A percentile compares a stretch with the other conserved stretches of the same genome.
Evolutionary conservation across 2,329 filamentous ascomycete genomes (phyloP).

Genomic region (Calonectria multiphialidica): DNA sequence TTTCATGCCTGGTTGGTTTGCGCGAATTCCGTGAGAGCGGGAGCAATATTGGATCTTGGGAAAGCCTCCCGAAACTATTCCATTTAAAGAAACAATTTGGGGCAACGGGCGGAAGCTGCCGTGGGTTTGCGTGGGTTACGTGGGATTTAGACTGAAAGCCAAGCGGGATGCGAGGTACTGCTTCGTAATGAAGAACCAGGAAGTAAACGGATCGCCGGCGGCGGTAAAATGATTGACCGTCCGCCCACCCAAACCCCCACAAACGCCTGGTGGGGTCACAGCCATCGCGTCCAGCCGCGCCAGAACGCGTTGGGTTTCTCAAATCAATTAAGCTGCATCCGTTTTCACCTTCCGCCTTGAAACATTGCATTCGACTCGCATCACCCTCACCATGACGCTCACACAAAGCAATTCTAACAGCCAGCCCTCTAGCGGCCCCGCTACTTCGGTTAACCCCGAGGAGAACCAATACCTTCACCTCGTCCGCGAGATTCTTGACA

Average conservation of each 20-base stretch:
- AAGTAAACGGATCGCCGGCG: not conserved
- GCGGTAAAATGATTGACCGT: conserved; percentile 20
- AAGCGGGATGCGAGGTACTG: not conserved
- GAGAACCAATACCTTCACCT: conserved; percentile 95
- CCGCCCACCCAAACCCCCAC: not conserved
- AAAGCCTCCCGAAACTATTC: conserved; percentile 14
- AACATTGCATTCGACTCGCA: not conserved
- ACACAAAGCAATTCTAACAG: conserved; percentile 22
- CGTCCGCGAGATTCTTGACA: conserved; percentile 83
- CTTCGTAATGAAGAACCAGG: conserved; percentile 6
- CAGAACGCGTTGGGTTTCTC: conserved; percentile 13
- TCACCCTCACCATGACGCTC: conserved; percentile 32
- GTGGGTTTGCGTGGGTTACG: conserved; percentile 7
- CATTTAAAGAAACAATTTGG: not conserved
- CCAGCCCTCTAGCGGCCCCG: conserved; percentile 27
- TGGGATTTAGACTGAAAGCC: not conserved
- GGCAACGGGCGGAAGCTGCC: not conserved
- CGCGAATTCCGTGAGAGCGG: conserved; percentile 30
- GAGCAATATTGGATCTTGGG: conserved; percentile 17
- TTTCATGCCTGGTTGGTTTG: conserved; percentile 31
- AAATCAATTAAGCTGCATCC: conserved; percentile 12
- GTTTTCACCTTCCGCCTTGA: not conserved
- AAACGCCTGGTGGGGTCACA: not conserved
- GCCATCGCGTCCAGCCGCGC: conserved; percentile 14
- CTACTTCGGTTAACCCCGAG: conserved; percentile 69